These are phyloP conservation scores for Globisporangium carolinianum DNA, from an alignment of 352 stramenopile species.

Conservation along the genomic window DNA sequence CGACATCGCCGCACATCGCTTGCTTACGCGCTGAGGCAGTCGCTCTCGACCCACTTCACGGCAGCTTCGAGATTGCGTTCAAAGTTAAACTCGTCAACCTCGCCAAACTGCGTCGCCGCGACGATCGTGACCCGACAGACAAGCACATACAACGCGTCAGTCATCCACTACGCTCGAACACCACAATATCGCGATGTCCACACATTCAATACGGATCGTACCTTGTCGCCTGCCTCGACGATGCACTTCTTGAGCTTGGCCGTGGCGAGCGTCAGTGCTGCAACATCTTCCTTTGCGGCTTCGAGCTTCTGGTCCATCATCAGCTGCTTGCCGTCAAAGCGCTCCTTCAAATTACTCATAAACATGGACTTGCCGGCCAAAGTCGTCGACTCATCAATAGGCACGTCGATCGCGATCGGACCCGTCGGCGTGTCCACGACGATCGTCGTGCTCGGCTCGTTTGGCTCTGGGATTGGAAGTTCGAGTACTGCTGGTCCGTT, in stretches of 20 bases:
- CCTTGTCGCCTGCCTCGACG: conserved; percentile 15
- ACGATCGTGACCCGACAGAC: neutral
- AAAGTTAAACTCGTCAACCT: conserved; percentile 18
- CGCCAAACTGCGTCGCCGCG: conserved; percentile 13
- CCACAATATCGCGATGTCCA: neutral
- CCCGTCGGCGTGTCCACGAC: conserved; percentile 11
- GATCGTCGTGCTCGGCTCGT: neutral
- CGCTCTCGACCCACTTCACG: conserved; percentile 18
- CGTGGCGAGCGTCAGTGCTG: conserved; percentile 9
- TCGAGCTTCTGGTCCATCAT: conserved; percentile 6
- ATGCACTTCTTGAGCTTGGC: conserved; percentile 17
- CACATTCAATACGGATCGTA: neutral
- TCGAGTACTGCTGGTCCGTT: neutral
- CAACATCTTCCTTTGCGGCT: conserved; percentile 4
- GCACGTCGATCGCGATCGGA: conserved; percentile 5
- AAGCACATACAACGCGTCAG: conserved; percentile 8
- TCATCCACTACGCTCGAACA: neutral
- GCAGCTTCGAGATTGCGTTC: conserved; percentile 16
- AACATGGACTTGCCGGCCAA: neutral
- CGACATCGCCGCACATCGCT: neutral
- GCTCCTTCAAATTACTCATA: conserved; percentile 13
- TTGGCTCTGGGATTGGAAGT: neutral
- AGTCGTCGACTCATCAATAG: neutral
- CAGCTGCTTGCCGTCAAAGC: conserved; percentile 19
- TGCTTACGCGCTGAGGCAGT: conserved; percentile 14